Conservation (phyloP, 2,329 filamentous ascomycete genomes). For the Tricladium varicosporioides region DNA sequence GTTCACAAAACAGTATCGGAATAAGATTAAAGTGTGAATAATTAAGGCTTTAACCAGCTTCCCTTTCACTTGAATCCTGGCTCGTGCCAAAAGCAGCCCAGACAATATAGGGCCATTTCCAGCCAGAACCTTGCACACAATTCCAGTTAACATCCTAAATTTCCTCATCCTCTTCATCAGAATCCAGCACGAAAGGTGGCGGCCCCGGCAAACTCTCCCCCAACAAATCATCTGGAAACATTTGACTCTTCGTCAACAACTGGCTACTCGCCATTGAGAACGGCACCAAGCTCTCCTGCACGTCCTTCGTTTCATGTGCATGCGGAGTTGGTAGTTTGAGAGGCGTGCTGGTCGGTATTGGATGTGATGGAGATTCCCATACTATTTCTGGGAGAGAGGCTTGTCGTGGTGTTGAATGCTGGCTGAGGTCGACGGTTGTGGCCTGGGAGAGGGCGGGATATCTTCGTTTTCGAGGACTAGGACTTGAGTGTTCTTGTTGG, state of each 20-base stretch:
- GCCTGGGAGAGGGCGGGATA: conserved; percentile 27
- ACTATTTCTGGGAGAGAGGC: conserved; percentile 21
- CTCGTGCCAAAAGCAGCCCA: no score
- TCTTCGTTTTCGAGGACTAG: not conserved
- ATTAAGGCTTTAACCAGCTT: no score
- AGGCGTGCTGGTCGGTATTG: conserved; percentile 23
- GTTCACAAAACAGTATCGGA: no score
- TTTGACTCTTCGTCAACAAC: conserved; percentile 50
- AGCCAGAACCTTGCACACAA: no score
- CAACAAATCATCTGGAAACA: conserved; percentile 48
- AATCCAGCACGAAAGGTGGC: conserved; percentile 43
- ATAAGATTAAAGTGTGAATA: no score
- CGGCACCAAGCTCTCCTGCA: conserved; percentile 19
- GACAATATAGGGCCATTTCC: no score
- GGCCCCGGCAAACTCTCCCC: conserved; percentile 39
- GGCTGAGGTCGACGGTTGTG: conserved; percentile 32
- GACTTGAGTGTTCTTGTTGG: conserved; percentile 1
- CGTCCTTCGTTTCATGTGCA: not conserved
- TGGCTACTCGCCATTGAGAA: conserved; percentile 34
- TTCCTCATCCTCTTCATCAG: conserved; percentile 39
- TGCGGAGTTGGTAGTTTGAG: conserved; percentile 13
- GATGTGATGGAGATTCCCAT: conserved; percentile 29
- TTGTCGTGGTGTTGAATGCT: conserved; percentile 23
- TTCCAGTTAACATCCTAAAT: not conserved
- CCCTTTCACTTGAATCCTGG: no score